Evolutionary conservation across 148 eudicot species (phyloP), one percentile per base, ranked within the genome.

Genomic region (Polygonum aviculare): DNA sequence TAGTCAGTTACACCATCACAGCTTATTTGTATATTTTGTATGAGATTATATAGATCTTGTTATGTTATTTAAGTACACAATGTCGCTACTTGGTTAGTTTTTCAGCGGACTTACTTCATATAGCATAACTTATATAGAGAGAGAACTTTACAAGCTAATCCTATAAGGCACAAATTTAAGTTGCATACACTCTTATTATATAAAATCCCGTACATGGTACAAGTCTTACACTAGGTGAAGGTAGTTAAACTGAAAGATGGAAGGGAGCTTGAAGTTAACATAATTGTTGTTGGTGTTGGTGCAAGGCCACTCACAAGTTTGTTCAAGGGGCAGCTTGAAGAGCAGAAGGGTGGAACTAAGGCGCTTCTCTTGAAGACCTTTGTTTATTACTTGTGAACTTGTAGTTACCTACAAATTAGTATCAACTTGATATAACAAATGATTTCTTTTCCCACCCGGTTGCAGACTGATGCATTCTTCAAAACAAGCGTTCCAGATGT

Each of bases 311-410:
- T 93, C 39, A 93, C 86, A 33, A 57, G 69, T 38, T 79, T 93
- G 65, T 91, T 96, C 79, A 96, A 96, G 79, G 99, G 99, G 15
- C 99, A 96, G 80, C 82, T 93, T 81, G 94, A 82, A 82, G 99
- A 96, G 78, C 98, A 96, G 71, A 96, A 96, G 79, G 98, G 99
- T 78, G 99, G 99, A 81, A 91, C 93, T 44, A 89, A 96, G 99
- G 99, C 93, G 59, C 33, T 72, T 19, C 12, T 44, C 1, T 4
- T 4, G 74, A 45, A 18, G 6, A 18, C 49, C 14, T 9, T 2
- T 69, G 33, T 11, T 1, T 18, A 22, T 7, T 16, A 65, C 41
- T 35, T 33, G 19, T 39, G 41, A 3, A 5, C 4, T 0, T 5
- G 6, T 39, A 39, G 6, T 3, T 39, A 3, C 41, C 41, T 39